Evolutionary conservation across 495 filamentous ascomycete genomes (phyloP), one percentile per base, ranked within the genome.

Genomic region (Neurospora tetraspora): DNA sequence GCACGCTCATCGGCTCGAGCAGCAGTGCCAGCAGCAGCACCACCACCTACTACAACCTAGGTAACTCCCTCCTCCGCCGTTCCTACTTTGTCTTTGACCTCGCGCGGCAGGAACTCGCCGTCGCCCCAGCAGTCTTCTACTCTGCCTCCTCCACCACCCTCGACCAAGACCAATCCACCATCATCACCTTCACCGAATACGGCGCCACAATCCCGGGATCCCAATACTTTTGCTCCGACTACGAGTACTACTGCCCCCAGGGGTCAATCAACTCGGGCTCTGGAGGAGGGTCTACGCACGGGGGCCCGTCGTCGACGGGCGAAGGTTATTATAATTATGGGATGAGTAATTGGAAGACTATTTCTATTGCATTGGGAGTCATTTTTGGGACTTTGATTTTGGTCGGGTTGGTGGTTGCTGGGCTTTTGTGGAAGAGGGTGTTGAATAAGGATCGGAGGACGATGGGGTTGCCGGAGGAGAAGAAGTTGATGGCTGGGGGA

Each of bases 41-140:
- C 27, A 76, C 83, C 18, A 82, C 80, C 37, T 87, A 86, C n/a
- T 82, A 82, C 68, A 87, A 94, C 39, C 80, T 97, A 31, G 94
- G 94, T 7, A 92, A 94, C 79, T 94, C 93, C 1, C 93, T 97
- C 80, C 83, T 97, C 18, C 88, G 93, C 72, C 91, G 89, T 69
- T 91, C 91, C 2, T 97, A 97, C 76, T 88, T 94, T 27, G 94
- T 96, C 2, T 96, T 93, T 76, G 94, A 97, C 77, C 81, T 94
- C 8, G 84, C 80, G 39, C 95, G 93, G 78, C 90, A 92, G 76
- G 85, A 92, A 76, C 90, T 97, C 59, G 90, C 88, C 27, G 76
- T 97, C 36, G 94, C 92, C 5, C 89, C 90, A 61, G 92, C 91
- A 18, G 86, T 89, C 59, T 94, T 94, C 81, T 88, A 93, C 73